These are phyloP conservation scores for Boletus sp. DNA, from an alignment of 768 basidiomycete genomes.

Conservation along the genomic window DNA sequence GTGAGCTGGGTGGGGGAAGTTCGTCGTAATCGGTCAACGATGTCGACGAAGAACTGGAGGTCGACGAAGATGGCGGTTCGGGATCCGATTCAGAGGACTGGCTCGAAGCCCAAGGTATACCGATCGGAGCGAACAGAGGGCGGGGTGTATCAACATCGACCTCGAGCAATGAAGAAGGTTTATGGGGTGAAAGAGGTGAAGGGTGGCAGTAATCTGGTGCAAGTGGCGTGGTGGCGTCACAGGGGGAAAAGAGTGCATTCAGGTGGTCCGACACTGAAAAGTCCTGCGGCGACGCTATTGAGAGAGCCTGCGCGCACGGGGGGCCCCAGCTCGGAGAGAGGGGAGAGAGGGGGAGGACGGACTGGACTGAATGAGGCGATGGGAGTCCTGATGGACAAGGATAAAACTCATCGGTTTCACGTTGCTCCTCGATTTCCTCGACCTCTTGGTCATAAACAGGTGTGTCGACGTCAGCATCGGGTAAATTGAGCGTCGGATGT, in stretches of 20 bases:
- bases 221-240: constrained; percentile 7
- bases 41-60: constrained; percentile 14
- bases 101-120: constrained; percentile 23
- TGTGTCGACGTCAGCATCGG: constrained; percentile 31
- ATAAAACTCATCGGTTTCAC: constrained; percentile 21
- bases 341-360: constrained; percentile 30
- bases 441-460: constrained; percentile 11
- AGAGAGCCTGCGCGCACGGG: constrained; percentile 8
- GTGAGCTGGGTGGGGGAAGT: constrained; percentile 26
- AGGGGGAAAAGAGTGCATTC: constrained; percentile 20
- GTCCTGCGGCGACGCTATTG: constrained; percentile 15
- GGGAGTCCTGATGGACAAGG: constrained; percentile 8
- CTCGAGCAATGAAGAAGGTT: constrained; percentile 25
- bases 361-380: constrained; percentile 14
- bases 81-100: constrained; percentile 13
- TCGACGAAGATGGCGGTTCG: constrained; percentile 7
- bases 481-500: constrained; percentile 34
- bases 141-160: constrained; percentile 19
- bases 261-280: constrained; percentile 15
- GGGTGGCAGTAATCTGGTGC: constrained; percentile 12
- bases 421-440: constrained; percentile 16
- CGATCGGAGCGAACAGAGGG: constrained; percentile 20
- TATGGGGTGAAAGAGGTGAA: constrained; percentile 13
- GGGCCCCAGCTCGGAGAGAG: constrained; percentile 35
- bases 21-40: constrained; percentile 26